These are phyloP conservation scores for Mycena polygramma DNA, from an alignment of 768 basidiomycete species.

Conservation along the genomic window DNA sequence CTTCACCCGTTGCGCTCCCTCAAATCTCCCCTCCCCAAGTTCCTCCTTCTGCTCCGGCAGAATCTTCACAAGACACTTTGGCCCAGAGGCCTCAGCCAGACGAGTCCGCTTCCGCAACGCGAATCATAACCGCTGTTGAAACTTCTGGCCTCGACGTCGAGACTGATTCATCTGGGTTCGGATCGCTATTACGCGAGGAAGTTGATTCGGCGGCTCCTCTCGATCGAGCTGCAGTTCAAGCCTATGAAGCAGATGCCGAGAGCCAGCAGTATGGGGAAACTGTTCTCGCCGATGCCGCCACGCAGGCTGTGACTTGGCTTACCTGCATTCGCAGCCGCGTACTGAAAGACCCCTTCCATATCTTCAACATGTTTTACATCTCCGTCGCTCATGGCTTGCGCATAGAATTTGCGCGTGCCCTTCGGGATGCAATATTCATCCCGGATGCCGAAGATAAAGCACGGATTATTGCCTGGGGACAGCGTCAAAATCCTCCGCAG, in stretches of 20 bases:
- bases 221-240: not conserved
- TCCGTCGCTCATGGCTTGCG: not conserved
- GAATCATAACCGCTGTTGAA: not conserved
- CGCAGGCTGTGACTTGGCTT: not conserved
- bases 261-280: not conserved
- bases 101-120: not conserved
- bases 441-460: not conserved
- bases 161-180: not conserved
- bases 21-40: not conserved
- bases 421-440: not conserved
- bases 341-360: slow-evolving; percentile 15
- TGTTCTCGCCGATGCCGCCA: not conserved
- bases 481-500: not conserved
- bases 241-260: not conserved
- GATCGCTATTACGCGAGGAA: not conserved
- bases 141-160: not conserved
- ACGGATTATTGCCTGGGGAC: not conserved
- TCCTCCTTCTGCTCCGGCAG: too few species aligned
- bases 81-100: not conserved
- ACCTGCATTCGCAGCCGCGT: slow-evolving; percentile 38
- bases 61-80: too few species aligned
- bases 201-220: not conserved
- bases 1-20: not conserved
- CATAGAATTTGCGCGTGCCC: not conserved
- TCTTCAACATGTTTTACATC: not conserved